Percentiles rank a stretch among this genome's conserved stretches.
Conservation (phyloP, 2,329 filamentous ascomycete species). For the Ophiostoma novo-ulmi region DNA sequence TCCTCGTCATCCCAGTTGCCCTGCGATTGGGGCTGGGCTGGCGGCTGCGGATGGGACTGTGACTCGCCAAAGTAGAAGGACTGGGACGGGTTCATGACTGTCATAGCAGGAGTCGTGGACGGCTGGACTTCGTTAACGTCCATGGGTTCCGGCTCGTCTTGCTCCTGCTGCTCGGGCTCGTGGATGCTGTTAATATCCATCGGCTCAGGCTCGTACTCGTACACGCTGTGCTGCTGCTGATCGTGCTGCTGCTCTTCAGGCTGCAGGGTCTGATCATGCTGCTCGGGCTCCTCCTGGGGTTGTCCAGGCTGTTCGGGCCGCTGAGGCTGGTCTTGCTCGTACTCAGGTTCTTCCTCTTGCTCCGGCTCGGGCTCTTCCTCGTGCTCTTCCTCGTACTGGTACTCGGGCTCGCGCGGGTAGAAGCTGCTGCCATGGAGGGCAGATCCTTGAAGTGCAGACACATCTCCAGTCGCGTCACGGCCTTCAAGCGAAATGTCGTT, state of each 20-base stretch:
- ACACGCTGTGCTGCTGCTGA: background rate
- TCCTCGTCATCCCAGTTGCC: constrained; percentile 33
- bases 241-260: background rate
- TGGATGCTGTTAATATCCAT: constrained; percentile 14
- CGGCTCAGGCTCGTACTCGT: background rate
- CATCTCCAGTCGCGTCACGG: constrained; percentile 14
- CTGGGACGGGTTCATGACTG: background rate
- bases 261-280: background rate
- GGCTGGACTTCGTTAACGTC: constrained; percentile 5
- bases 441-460: constrained; percentile 9
- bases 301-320: background rate
- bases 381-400: background rate
- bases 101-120: background rate
- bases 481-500: constrained; percentile 24
- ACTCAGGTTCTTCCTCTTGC: background rate
- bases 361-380: background rate
- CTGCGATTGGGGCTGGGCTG: background rate
- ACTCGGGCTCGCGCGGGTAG: constrained; percentile 10
- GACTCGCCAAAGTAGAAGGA: background rate
- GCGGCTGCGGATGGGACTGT: background rate
- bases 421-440: background rate
- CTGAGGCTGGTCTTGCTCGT: background rate
- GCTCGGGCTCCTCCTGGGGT: background rate
- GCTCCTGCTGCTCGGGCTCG: background rate
- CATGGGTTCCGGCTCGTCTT: background rate